phyloP scores from a whole-genome alignment of 139 green algal genomes.

The Chlamydomonas eustigma region DNA sequence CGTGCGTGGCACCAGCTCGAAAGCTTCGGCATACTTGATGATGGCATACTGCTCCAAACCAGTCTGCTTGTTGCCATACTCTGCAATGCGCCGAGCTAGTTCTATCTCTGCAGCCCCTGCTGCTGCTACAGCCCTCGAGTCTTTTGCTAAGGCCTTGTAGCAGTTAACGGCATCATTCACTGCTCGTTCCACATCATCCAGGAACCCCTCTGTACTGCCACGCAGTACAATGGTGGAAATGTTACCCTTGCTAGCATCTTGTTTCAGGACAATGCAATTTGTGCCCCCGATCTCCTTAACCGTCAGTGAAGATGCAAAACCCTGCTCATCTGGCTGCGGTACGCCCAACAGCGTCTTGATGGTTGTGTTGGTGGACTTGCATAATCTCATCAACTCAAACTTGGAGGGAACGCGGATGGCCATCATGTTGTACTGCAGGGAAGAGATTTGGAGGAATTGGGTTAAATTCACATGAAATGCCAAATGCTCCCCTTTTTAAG shows the following conservation, averaged over 20 bases:
- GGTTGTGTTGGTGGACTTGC: conserved; percentile 79
- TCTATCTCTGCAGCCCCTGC: conserved; percentile 90
- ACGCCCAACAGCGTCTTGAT: conserved; percentile 39
- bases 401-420: conserved; percentile 88
- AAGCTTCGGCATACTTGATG: conserved; percentile 82
- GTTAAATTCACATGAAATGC: too few relatives aligned
- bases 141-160: conserved; percentile 86
- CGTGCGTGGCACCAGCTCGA: conserved; percentile 91
- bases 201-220: conserved; percentile 81
- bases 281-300: conserved; percentile 87
- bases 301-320: conserved; percentile 61
- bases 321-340: conserved; percentile 73
- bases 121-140: conserved; percentile 73
- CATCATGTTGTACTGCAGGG: conserved; percentile 38
- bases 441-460: too few relatives aligned
- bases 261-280: conserved; percentile 72
- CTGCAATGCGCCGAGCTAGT: conserved; percentile 63
- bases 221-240: conserved; percentile 90
- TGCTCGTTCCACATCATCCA: conserved; percentile 95
- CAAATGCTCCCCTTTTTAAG: too few relatives aligned
- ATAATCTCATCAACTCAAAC: conserved; percentile 95
- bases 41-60: conserved; percentile 97
- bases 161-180: conserved; percentile 95
- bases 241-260: conserved; percentile 51
- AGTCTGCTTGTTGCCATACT: conserved; percentile 76